These are phyloP conservation scores for Megacollybia marginata DNA, from an alignment of 768 basidiomycete species.

Conservation along the genomic window DNA sequence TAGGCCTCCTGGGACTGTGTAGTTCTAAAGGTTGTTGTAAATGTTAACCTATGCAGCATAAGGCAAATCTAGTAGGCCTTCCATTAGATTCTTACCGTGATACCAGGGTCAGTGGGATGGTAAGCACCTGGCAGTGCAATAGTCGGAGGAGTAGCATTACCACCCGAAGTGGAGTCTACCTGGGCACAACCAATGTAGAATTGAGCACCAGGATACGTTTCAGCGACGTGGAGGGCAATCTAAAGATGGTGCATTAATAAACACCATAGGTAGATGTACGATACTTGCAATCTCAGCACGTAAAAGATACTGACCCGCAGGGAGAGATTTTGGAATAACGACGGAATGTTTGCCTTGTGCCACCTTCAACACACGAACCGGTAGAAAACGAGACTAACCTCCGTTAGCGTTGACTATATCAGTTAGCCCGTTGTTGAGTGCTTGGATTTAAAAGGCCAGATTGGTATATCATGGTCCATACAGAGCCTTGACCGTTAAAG, in stretches of 20 bases:
- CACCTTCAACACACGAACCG: background rate
- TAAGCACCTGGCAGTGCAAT: slow-evolving; percentile 44
- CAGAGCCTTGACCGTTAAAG: slow-evolving; percentile 40
- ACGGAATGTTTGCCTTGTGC: slow-evolving; percentile 34
- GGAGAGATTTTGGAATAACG: slow-evolving; percentile 36
- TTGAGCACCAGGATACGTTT: slow-evolving; percentile 40
- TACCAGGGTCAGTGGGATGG: slow-evolving; percentile 38
- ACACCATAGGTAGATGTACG: background rate
- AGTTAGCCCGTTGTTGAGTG: slow-evolving; percentile 37
- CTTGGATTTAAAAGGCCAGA: slow-evolving; percentile 35
- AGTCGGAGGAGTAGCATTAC: slow-evolving; percentile 39
- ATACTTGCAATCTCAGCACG: slow-evolving; percentile 38
- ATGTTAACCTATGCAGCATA: slow-evolving; percentile 32
- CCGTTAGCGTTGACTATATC: slow-evolving; percentile 40
- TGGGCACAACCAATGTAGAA: slow-evolving; percentile 49
- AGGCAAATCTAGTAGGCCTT: background rate
- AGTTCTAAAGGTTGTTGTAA: slow-evolving; percentile 49
- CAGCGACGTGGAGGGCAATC: slow-evolving; percentile 31
- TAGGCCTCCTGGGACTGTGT: slow-evolving; percentile 32
- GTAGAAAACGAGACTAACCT: slow-evolving; percentile 17
- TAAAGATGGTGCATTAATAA: slow-evolving; percentile 1
- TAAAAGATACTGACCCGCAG: slow-evolving; percentile 43
- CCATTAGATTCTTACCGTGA: slow-evolving; percentile 25
- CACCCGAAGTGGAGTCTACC: slow-evolving; percentile 36
- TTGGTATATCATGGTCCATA: slow-evolving; percentile 50